phyloP scores from a whole-genome alignment of 192 early-diverging fungal genomes.

The Backusella macrospora region DNA sequence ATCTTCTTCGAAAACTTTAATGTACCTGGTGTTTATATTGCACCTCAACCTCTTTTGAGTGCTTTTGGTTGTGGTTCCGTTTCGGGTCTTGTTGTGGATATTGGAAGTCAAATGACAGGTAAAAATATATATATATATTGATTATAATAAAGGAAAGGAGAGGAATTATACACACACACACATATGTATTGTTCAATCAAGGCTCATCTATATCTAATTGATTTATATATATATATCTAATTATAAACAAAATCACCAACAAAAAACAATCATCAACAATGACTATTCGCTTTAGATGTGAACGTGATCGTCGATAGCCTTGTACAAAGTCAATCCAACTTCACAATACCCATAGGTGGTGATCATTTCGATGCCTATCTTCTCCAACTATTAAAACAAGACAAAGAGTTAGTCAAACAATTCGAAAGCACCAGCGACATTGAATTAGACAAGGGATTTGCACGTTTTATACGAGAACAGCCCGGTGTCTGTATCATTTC shows the following conservation, averaged over 20 bases:
- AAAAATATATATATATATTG: conserved; percentile 1
- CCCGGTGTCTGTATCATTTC: conserved; percentile 44
- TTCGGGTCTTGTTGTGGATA: conserved; percentile 87
- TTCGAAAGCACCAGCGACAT: conserved; percentile 39
- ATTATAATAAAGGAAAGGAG: not conserved
- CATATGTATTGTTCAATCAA: not conserved
- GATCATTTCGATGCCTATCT: conserved; percentile 68
- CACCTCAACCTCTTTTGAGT: conserved; percentile 82
- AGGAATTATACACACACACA: conserved; percentile 2
- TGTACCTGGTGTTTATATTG: conserved; percentile 76
- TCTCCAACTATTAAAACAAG: conserved; percentile 57
- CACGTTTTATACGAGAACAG: conserved; percentile 59
- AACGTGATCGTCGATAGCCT: conserved; percentile 79
- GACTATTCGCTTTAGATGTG: conserved; percentile 53
- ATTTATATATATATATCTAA: not conserved
- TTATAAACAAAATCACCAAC: not conserved
- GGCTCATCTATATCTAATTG: not conserved
- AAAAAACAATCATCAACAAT: not conserved
- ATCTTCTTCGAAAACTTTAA: conserved; percentile 95
- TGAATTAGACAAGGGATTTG: conserved; percentile 57
- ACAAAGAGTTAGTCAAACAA: conserved; percentile 52
- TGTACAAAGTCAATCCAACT: conserved; percentile 61
- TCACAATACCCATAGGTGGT: conserved; percentile 72
- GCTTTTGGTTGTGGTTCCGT: conserved; percentile 77
- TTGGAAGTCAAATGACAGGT: conserved; percentile 87